Conservation (phyloP, 78 protist genomes). For the Acrasis kona region DNA sequence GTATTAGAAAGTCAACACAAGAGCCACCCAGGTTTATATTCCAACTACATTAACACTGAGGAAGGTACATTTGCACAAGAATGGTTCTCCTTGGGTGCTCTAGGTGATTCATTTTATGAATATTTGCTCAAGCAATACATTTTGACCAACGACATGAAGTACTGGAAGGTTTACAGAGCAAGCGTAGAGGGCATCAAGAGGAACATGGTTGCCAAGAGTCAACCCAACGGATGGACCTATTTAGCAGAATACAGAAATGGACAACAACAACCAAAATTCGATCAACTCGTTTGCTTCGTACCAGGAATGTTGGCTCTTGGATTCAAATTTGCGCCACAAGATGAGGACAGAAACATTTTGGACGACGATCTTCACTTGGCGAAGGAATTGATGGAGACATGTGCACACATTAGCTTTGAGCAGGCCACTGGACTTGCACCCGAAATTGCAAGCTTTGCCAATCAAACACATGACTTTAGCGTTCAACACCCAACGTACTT, state of each 20-base stretch:
- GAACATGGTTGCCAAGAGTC: background rate
- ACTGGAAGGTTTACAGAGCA: background rate
- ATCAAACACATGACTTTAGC: background rate
- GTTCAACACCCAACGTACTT: background rate
- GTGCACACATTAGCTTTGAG: slow-evolving; percentile 20
- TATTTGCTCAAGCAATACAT: slow-evolving; percentile 37
- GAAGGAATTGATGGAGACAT: slow-evolving; percentile 20
- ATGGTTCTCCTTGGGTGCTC: slow-evolving; percentile 31
- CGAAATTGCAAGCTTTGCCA: slow-evolving; percentile 21
- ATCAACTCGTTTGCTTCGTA: slow-evolving; percentile 79
- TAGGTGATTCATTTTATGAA: slow-evolving; percentile 48
- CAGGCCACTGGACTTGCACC: slow-evolving; percentile 41
- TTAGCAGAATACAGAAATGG: slow-evolving; percentile 13
- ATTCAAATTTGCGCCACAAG: background rate
- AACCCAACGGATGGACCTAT: background rate
- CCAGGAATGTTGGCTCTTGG: slow-evolving; percentile 81
- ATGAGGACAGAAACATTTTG: background rate
- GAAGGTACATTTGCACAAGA: background rate
- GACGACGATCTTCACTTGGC: slow-evolving; percentile 36
- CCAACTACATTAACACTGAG: slow-evolving; percentile 11
- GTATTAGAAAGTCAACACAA: background rate
- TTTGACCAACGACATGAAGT: background rate
- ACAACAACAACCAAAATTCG: slow-evolving; percentile 36
- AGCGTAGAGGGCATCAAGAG: background rate
- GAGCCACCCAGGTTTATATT: slow-evolving; percentile 15